Conservation (phyloP, 371 early-diverging fungal genomes). For the Thermomucor indicae-seudaticae region DNA sequence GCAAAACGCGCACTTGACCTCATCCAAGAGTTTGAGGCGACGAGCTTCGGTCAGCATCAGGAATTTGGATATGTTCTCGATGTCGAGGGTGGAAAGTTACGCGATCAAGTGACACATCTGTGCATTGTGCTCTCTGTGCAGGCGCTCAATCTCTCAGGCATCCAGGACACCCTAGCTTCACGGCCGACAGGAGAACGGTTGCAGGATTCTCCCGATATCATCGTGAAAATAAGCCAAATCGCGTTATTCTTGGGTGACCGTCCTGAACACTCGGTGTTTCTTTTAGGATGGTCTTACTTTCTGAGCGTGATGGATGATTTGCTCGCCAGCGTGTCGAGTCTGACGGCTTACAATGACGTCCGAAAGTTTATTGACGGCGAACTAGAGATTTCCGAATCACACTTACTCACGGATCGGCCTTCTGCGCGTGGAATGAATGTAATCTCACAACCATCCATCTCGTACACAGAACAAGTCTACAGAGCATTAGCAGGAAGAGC, state of each 20-base stretch:
- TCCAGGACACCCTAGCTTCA: neutral
- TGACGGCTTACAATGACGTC: slow-evolving; percentile 11
- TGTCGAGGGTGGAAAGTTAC: slow-evolving; percentile 21
- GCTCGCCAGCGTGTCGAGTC: slow-evolving; percentile 1
- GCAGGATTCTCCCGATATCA: neutral
- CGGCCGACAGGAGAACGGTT: neutral
- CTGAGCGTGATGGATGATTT: slow-evolving; percentile 16
- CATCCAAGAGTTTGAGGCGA: slow-evolving; percentile 38
- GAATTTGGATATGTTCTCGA: slow-evolving; percentile 26
- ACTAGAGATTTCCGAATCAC: neutral
- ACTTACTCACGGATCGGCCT: slow-evolving; percentile 18
- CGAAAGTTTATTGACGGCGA: slow-evolving; percentile 10
- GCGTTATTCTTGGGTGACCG: slow-evolving; percentile 22
- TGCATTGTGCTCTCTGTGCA: slow-evolving; percentile 16
- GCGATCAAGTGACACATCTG: slow-evolving; percentile 17
- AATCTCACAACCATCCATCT: slow-evolving; percentile 9
- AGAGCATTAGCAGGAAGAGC: slow-evolving; percentile 28
- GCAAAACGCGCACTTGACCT: slow-evolving; percentile 14
- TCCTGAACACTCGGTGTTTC: slow-evolving; percentile 21
- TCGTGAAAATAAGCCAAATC: slow-evolving; percentile 25
- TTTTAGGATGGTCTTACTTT: slow-evolving; percentile 44
- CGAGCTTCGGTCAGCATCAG: slow-evolving; percentile 29
- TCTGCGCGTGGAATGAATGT: slow-evolving; percentile 3
- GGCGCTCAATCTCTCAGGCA: neutral
- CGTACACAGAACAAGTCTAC: slow-evolving; percentile 17